Conservation (phyloP, 495 filamentous ascomycete species). For the Hypoxylon trugodes region DNA sequence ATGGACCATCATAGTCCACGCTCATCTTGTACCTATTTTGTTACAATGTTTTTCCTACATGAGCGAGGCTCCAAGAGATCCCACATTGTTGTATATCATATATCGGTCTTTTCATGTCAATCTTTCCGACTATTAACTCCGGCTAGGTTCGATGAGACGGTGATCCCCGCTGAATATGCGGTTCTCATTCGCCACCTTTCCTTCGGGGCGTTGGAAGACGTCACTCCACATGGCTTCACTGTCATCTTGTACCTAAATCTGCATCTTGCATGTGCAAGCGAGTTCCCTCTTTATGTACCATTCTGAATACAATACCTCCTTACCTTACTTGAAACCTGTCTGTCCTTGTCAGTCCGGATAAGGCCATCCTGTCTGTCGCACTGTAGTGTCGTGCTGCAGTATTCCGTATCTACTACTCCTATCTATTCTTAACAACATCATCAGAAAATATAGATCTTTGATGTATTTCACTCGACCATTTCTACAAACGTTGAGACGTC, state of each 20-base stretch:
- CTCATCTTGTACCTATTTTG: conserved; percentile 44
- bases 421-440: background rate
- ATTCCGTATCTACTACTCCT: background rate
- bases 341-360: background rate
- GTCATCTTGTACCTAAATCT: conserved; percentile 9
- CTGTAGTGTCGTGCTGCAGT: background rate
- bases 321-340: background rate
- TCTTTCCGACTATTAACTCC: conserved; percentile 4
- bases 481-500: conserved; percentile 32
- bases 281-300: conserved; percentile 6
- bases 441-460: conserved; percentile 22
- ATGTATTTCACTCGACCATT: conserved; percentile 32
- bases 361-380: background rate
- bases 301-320: conserved; percentile 14
- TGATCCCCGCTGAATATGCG: conserved; percentile 14
- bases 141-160: conserved; percentile 12
- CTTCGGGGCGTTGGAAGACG: conserved; percentile 23
- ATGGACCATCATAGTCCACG: conserved; percentile 65
- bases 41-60: conserved; percentile 47
- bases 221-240: conserved; percentile 19
- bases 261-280: conserved; percentile 26
- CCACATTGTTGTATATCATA: conserved; percentile 50
- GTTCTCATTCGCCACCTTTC: conserved; percentile 22
- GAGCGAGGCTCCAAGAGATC: conserved; percentile 63
- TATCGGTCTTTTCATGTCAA: background rate